These are phyloP conservation scores for Chlorella sp. DNA, from an alignment of 139 green algal species.

Conservation along the genomic window DNA sequence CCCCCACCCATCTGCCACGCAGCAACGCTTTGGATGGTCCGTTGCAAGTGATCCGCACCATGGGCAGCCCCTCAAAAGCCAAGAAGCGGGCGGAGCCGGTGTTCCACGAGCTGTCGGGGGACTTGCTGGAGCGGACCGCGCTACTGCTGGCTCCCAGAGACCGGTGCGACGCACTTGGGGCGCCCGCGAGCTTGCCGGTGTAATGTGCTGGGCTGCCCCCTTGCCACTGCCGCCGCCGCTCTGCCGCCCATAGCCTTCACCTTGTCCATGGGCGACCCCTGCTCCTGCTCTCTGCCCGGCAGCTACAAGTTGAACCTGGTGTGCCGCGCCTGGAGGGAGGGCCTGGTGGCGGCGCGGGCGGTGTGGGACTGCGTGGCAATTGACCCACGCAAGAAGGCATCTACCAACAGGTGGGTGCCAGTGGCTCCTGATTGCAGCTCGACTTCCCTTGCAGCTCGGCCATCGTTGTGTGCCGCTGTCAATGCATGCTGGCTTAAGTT, in stretches of 20 bases:
- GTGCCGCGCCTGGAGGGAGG: background rate
- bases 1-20: no score
- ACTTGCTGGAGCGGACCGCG: background rate
- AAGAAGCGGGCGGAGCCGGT: background rate
- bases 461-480: no score
- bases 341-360: background rate
- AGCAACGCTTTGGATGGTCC: no score
- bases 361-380: slow-evolving; percentile 1
- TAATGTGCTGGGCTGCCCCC: background rate
- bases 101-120: background rate
- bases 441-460: no score
- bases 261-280: background rate
- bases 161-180: background rate
- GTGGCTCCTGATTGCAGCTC: background rate
- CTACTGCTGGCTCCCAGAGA: background rate
- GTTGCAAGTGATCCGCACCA: no score
- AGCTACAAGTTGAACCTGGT: slow-evolving; percentile 19
- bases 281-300: background rate
- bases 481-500: no score
- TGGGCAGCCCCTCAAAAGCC: no score
- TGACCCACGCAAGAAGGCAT: slow-evolving; percentile 1
- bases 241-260: background rate
- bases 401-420: background rate
- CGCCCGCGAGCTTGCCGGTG: background rate
- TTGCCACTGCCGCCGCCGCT: background rate